Conservation (phyloP, 140 eudicot species). For the Anethum foeniculum region DNA sequence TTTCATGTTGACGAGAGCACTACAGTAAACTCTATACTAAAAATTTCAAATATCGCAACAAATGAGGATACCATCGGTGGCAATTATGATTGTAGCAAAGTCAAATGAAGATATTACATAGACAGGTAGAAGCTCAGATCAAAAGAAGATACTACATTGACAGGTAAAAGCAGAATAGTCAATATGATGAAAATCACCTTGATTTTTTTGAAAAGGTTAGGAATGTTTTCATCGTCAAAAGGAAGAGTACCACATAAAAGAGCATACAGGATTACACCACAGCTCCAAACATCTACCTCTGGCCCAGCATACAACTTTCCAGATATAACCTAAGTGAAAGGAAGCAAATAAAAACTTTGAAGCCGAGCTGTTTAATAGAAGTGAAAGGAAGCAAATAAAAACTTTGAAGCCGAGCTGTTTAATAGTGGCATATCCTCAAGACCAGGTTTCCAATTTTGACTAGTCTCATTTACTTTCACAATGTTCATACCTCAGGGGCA, state of each 20-base stretch:
- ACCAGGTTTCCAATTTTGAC: not conserved
- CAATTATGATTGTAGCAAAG: not conserved
- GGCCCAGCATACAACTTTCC: conserved; percentile 98
- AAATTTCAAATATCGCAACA: not conserved
- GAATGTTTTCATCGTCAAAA: conserved; percentile 93
- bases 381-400: not conserved
- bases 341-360: not conserved
- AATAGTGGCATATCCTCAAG: not conserved
- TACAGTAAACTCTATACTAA: not conserved
- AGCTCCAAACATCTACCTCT: conserved; percentile 98
- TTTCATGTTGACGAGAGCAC: not conserved
- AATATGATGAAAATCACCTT: conserved; percentile 45
- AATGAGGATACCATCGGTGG: not conserved
- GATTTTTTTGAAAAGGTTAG: conserved; percentile 89
- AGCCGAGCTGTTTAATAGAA: not conserved
- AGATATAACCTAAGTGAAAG: conserved; percentile 69
- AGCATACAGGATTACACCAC: conserved; percentile 97
- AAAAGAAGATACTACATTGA: not conserved
- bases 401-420: not conserved
- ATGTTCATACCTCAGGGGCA: conserved; percentile 82
- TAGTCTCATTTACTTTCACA: not conserved
- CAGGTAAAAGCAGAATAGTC: not conserved
- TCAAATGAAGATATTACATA: not conserved
- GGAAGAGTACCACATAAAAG: conserved; percentile 98
- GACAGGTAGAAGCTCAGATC: not conserved